These are phyloP conservation scores for Cytidiella melzeri DNA, from an alignment of 768 basidiomycete genomes.

Conservation along the genomic window DNA sequence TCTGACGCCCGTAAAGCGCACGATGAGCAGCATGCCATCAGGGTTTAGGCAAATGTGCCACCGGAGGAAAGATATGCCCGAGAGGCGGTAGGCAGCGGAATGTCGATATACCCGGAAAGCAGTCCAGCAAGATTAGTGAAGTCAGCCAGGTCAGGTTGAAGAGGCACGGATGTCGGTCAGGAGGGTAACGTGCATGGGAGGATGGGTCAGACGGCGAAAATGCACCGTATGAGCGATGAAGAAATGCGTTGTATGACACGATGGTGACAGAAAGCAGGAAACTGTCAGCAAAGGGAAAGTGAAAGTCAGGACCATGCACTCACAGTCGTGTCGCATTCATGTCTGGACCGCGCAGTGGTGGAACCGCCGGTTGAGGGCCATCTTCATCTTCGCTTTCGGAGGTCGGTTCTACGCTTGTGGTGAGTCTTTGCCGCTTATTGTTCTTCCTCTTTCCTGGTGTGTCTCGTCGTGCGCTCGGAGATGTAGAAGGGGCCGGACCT, in stretches of 20 bases:
- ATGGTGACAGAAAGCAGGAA: neutral
- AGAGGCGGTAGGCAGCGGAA: constrained; percentile 2
- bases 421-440: constrained; percentile 3
- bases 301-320: constrained; percentile 1
- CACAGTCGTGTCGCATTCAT: constrained; percentile 9
- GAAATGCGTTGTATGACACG: too few relatives aligned
- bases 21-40: too few relatives aligned
- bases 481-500: too few relatives aligned
- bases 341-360: constrained; percentile 12
- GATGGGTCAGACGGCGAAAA: neutral
- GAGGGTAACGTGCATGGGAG: neutral
- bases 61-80: neutral
- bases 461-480: neutral
- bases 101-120: constrained; percentile 7
- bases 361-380: neutral
- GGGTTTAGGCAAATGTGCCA: neutral
- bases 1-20: too few relatives aligned
- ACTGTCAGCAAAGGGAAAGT: neutral
- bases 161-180: constrained; percentile 1
- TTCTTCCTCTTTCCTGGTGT: neutral
- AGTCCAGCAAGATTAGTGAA: too few relatives aligned
- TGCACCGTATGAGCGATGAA: neutral
- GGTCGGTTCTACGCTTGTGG: neutral
- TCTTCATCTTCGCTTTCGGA: constrained; percentile 13
- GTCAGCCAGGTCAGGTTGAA: constrained; percentile 7